phyloP scores from a whole-genome alignment of 106 monocot species.

The Alisma plantagoaquatica region DNA sequence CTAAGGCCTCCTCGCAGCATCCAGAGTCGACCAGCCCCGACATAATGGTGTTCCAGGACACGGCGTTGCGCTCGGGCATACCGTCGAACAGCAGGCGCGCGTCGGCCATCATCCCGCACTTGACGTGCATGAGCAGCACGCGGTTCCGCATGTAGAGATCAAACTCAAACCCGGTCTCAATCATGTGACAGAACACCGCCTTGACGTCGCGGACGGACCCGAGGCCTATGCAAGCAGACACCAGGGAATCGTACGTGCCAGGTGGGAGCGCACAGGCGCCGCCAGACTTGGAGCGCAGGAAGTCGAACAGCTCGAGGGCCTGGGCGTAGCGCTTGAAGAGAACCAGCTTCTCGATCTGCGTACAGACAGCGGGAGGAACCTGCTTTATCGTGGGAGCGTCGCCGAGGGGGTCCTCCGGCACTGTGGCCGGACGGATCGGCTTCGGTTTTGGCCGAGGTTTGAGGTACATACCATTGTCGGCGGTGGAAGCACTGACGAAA shows the following conservation, averaged over 20 bases:
- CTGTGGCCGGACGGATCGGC: background rate
- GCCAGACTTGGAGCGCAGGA: constrained; percentile 22
- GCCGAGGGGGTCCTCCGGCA: background rate
- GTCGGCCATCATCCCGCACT: constrained; percentile 51
- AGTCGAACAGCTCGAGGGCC: constrained; percentile 77
- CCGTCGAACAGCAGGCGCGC: constrained; percentile 60
- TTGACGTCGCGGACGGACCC: constrained; percentile 31
- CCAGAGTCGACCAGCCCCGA: constrained; percentile 46
- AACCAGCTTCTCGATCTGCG: constrained; percentile 49
- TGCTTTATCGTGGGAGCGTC: background rate
- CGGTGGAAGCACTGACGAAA: background rate
- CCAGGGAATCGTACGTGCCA: constrained; percentile 51
- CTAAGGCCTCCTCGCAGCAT: constrained; percentile 37
- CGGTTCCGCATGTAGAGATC: constrained; percentile 67
- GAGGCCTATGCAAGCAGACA: constrained; percentile 45
- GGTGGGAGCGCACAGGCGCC: constrained; percentile 1
- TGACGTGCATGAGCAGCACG: constrained; percentile 51
- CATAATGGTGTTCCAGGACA: constrained; percentile 62
- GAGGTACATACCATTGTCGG: constrained; percentile 27
- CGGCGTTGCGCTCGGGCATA: constrained; percentile 43
- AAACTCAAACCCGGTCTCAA: constrained; percentile 35
- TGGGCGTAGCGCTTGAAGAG: constrained; percentile 45
- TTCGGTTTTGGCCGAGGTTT: constrained; percentile 19
- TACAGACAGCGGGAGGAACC: constrained; percentile 15
- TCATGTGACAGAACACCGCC: constrained; percentile 41